Evolutionary conservation across 2,329 filamentous ascomycete species (phyloP).

Genomic region (Fusarium virguliforme): DNA sequence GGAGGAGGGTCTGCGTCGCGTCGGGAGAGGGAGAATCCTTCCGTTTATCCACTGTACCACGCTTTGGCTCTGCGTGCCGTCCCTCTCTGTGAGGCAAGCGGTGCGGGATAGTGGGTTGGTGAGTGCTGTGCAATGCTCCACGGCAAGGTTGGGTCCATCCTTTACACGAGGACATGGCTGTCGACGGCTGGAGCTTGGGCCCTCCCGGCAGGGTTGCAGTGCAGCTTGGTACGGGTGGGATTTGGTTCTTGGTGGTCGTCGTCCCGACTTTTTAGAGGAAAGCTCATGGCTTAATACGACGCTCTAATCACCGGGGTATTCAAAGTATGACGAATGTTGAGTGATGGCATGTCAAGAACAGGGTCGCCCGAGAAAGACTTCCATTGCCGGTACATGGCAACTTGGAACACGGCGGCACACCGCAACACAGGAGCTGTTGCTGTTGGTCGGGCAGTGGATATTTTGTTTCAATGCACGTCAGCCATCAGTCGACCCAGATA

Average conservation of each 20-base stretch:
- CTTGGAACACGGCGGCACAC: conserved; percentile 12
- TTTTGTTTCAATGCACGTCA: conserved; percentile 19
- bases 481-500: conserved; percentile 13
- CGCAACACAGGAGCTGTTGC: conserved; percentile 2
- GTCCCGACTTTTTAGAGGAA: conserved; percentile 22
- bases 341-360: conserved; percentile 24
- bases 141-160: conserved; percentile 31
- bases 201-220: conserved; percentile 35
- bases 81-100: conserved; percentile 31
- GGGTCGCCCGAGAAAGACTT: conserved; percentile 3
- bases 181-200: conserved; percentile 39
- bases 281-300: conserved; percentile 40
- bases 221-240: conserved; percentile 32
- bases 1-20: conserved; percentile 26
- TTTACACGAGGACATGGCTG: conserved; percentile 45
- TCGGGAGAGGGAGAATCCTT: conserved; percentile 24
- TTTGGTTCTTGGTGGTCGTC: conserved; percentile 41
- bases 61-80: conserved; percentile 15
- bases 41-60: conserved; percentile 29
- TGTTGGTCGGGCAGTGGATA: conserved; percentile 21
- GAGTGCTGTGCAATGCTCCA: conserved; percentile 43
- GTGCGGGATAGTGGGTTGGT: conserved; percentile 30
- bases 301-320: conserved; percentile 39
- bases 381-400: conserved; percentile 5
- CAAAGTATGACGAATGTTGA: conserved; percentile 23